These are phyloP conservation scores for Colletotrichum incanum DNA, from an alignment of 2,329 filamentous ascomycete genomes.

Conservation along the genomic window DNA sequence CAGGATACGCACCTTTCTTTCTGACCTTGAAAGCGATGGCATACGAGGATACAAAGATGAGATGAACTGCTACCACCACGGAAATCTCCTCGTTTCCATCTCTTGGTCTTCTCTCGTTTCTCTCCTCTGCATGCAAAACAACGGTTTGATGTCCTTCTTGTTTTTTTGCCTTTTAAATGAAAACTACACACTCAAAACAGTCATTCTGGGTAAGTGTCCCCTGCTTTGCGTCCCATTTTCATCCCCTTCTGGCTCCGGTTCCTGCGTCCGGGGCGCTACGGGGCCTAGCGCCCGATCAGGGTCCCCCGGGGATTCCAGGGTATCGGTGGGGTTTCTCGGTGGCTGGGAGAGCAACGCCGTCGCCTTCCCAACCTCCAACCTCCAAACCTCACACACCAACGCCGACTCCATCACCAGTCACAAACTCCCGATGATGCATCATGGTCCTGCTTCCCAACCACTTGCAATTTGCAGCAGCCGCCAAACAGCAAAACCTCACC, in stretches of 20 bases:
- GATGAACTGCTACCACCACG: constrained; percentile 25
- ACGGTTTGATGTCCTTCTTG: background rate
- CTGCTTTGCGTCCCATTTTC: background rate
- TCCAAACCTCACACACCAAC: constrained; percentile 3
- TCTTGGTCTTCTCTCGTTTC: background rate
- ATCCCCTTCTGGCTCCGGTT: constrained; percentile 28
- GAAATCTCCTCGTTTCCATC: background rate
- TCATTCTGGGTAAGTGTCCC: constrained; percentile 15
- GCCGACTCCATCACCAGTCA: constrained; percentile 13
- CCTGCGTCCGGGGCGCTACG: constrained; percentile 38
- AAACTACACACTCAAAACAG: background rate
- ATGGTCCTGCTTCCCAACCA: constrained; percentile 31
- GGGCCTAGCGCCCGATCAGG: constrained; percentile 29
- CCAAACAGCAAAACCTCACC: constrained; percentile 35
- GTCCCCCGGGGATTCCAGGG: background rate
- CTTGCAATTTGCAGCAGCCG: constrained; percentile 15
- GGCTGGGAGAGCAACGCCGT: constrained; percentile 37
- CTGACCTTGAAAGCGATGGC: background rate
- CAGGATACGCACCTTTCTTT: constrained; percentile 29
- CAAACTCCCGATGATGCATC: constrained; percentile 3
- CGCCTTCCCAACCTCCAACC: constrained; percentile 32
- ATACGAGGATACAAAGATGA: constrained; percentile 24
- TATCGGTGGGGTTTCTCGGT: constrained; percentile 26
- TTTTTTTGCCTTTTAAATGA: too few relatives aligned
- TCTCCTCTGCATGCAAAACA: background rate